A percentile compares a stretch with the other conserved stretches of the same genome.
These are phyloP conservation scores for Globisporangium radiosum DNA, from an alignment of 352 stramenopile species.

Conservation along the genomic window DNA sequence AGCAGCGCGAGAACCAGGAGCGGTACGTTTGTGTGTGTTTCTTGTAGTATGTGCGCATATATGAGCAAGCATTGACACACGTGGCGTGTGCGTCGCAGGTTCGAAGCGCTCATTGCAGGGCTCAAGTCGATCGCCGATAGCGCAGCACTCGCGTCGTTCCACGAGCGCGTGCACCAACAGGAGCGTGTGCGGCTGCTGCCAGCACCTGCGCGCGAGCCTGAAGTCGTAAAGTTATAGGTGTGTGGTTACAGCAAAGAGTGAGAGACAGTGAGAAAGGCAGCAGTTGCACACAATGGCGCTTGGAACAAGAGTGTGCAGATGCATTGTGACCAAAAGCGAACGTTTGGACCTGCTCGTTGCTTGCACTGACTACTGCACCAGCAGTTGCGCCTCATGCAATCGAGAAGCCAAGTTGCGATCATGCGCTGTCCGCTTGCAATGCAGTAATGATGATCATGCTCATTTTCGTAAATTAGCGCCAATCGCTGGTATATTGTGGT, in stretches of 20 bases:
- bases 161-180: conserved; percentile 10
- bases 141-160: conserved; percentile 18
- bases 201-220: conserved; percentile 22
- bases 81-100: conserved; percentile 10
- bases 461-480: too few relatives aligned
- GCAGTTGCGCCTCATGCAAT: too few relatives aligned
- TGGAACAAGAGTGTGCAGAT: too few relatives aligned
- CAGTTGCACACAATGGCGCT: not conserved
- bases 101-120: conserved; percentile 22
- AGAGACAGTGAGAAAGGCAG: not conserved
- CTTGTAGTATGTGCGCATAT: not conserved
- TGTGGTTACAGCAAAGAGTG: not conserved
- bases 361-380: too few relatives aligned
- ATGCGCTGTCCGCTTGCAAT: too few relatives aligned
- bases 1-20: conserved; percentile 16
- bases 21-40: conserved; percentile 6
- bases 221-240: conserved; percentile 34
- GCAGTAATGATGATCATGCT: too few relatives aligned
- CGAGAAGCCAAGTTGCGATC: too few relatives aligned
- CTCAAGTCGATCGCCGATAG: conserved; percentile 19
- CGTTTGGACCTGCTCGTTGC: too few relatives aligned
- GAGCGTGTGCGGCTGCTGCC: conserved; percentile 21
- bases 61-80: not conserved
- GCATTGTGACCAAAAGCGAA: too few relatives aligned
- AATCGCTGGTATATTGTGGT: too few relatives aligned